A percentile compares a stretch with the other conserved stretches of the same genome.
Evolutionary conservation across 2,329 filamentous ascomycete genomes (phyloP).

Genomic region (Exophiala aquamarina): DNA sequence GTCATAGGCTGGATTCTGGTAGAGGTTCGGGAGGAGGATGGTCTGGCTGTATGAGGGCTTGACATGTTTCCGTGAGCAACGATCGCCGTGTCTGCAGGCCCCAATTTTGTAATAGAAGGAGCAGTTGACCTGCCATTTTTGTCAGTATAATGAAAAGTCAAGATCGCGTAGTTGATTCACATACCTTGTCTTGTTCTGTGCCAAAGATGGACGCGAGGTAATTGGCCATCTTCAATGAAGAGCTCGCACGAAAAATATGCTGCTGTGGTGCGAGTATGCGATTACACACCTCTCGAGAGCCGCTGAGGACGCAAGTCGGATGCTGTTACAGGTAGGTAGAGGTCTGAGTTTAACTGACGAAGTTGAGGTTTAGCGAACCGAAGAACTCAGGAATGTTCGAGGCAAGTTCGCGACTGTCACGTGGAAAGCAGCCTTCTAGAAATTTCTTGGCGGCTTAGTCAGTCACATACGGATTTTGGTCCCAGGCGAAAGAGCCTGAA

Average conservation of each 20-base stretch:
- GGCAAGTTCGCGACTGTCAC: too few relatives aligned
- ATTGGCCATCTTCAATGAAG: conserved; percentile 70
- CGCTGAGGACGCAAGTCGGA: too few relatives aligned
- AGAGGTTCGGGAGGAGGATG: conserved; percentile 95
- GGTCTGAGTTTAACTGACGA: too few relatives aligned
- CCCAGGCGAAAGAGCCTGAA: too few relatives aligned
- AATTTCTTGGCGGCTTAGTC: conserved; percentile 4
- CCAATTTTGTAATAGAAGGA: conserved; percentile 99
- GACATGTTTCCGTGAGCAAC: conserved; percentile 97
- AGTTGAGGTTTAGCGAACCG: too few relatives aligned
- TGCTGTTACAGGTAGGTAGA: too few relatives aligned
- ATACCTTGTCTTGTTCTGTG: conserved; percentile 90
- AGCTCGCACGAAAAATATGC: too few relatives aligned
- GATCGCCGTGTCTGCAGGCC: conserved; percentile 95
- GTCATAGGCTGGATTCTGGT: conserved; percentile 98
- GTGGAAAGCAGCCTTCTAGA: not conserved
- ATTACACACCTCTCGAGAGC: too few relatives aligned
- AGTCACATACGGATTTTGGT: too few relatives aligned
- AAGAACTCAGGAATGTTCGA: too few relatives aligned
- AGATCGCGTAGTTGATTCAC: conserved; percentile 2
- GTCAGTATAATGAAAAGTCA: conserved; percentile 23
- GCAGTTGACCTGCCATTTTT: conserved; percentile 71
- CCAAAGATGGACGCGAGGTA: conserved; percentile 99
- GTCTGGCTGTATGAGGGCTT: conserved; percentile 98
- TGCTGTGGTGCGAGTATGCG: too few relatives aligned